Conservation (phyloP, 1,284 basidiomycete genomes). For the Wallemia hederae region DNA sequence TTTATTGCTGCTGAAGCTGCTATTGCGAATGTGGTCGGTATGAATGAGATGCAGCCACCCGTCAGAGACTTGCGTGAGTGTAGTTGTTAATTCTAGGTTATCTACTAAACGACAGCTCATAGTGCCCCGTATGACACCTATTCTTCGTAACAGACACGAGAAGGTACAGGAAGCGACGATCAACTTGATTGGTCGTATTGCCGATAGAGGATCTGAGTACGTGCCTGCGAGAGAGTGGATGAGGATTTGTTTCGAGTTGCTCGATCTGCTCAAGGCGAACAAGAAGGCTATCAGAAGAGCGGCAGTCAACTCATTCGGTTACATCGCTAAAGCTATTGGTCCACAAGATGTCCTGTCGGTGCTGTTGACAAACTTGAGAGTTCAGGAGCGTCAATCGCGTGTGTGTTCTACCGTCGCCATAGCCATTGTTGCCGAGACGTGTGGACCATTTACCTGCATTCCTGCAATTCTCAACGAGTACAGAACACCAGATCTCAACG, state of each 20-base stretch:
- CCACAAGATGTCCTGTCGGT: conserved; percentile 95
- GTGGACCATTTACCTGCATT: conserved; percentile 95
- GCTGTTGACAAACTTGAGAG: conserved; percentile 78
- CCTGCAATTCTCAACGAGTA: conserved; percentile 98
- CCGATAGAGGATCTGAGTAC: conserved; percentile 95
- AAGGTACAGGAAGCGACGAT: conserved; percentile 99
- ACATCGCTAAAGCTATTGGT: conserved; percentile 96
- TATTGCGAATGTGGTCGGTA: conserved; percentile 97
- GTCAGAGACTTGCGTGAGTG: conserved; percentile 83
- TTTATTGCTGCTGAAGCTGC: conserved; percentile 92
- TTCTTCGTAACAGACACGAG: conserved; percentile 92
- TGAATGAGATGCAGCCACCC: conserved; percentile 99
- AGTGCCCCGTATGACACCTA: conserved; percentile 98
- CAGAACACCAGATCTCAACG: conserved; percentile 60
- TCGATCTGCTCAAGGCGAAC: conserved; percentile 92
- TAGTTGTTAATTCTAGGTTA: background rate
- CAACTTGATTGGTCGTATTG: conserved; percentile 96
- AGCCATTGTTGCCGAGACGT: conserved; percentile 82
- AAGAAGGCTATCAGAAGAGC: conserved; percentile 97
- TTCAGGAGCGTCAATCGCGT: conserved; percentile 95
- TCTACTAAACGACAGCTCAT: conserved; percentile 2
- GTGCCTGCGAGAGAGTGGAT: conserved; percentile 98
- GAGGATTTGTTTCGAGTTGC: conserved; percentile 96
- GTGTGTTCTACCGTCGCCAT: conserved; percentile 98
- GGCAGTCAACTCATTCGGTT: conserved; percentile 96